Evolutionary conservation across 192 early-diverging fungal genomes (phyloP).

Genomic region (Fimicolochytrium jonesii): DNA sequence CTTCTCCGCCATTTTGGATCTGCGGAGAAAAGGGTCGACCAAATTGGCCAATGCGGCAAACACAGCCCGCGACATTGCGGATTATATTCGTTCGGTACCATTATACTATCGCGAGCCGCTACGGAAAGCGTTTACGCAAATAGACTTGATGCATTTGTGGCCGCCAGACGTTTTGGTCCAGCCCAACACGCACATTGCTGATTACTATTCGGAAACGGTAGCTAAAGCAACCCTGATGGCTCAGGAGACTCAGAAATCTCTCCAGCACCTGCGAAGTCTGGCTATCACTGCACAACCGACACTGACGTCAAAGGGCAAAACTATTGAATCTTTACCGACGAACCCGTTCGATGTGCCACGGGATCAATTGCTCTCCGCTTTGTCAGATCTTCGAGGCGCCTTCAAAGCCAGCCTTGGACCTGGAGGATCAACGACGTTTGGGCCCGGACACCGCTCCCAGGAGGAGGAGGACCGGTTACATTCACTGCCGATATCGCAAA

Average conservation of each 20-base stretch:
- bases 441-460: neutral
- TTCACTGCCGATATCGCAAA: constrained; percentile 64
- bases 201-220: neutral
- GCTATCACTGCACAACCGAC: too few relatives aligned
- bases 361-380: constrained; percentile 45
- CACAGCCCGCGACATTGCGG: constrained; percentile 1
- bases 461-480: constrained; percentile 48
- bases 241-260: too few relatives aligned
- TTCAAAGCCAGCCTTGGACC: neutral
- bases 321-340: too few relatives aligned
- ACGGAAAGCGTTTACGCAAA: constrained; percentile 32
- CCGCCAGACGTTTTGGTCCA: constrained; percentile 3
- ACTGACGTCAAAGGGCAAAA: too few relatives aligned
- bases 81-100: constrained; percentile 24
- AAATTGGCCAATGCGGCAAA: neutral
- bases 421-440: neutral
- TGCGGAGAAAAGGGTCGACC: too few relatives aligned
- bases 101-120: constrained; percentile 48
- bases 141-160: constrained; percentile 36
- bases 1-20: constrained; percentile 59
- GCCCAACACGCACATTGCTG: neutral
- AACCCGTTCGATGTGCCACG: constrained; percentile 69
- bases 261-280: too few relatives aligned
- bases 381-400: constrained; percentile 37
- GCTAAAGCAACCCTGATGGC: neutral